Evolutionary conservation across 495 filamentous ascomycete species (phyloP).

Genomic region (Penicillium atrosanguineum): DNA sequence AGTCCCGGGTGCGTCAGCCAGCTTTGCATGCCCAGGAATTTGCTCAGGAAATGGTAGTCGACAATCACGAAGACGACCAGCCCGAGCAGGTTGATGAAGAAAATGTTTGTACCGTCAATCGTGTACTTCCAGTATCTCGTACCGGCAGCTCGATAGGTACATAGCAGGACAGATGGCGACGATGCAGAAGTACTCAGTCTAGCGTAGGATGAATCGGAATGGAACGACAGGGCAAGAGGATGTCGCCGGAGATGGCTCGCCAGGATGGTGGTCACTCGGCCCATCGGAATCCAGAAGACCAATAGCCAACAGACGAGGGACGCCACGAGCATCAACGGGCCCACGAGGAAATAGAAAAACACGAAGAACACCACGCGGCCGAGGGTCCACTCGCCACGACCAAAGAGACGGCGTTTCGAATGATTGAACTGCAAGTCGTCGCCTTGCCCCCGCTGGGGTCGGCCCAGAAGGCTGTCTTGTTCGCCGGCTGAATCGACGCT

Average conservation of each 20-base stretch:
- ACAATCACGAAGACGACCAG: conserved; percentile 90
- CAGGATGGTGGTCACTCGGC: conserved; percentile 85
- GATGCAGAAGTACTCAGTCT: conserved; percentile 60
- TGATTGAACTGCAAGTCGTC: conserved; percentile 50
- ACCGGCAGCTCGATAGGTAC: conserved; percentile 94
- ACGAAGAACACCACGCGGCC: conserved; percentile 94
- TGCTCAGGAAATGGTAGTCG: conserved; percentile 77
- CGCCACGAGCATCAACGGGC: conserved; percentile 81
- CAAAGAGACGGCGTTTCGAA: conserved; percentile 88
- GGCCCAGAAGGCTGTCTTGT: conserved; percentile 83
- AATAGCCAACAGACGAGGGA: conserved; percentile 91
- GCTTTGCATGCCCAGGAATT: conserved; percentile 62
- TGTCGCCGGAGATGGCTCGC: conserved; percentile 91
- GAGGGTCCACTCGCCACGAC: conserved; percentile 91
- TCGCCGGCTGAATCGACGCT: conserved; percentile 88
- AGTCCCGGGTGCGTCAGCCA: conserved; percentile 76
- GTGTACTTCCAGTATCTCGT: conserved; percentile 99
- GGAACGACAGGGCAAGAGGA: conserved; percentile 88
- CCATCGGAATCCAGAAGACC: conserved; percentile 99
- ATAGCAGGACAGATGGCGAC: conserved; percentile 85
- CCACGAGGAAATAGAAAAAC: conserved; percentile 93
- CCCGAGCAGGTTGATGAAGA: conserved; percentile 92
- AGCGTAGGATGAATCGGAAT: conserved; percentile 76
- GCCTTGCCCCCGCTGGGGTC: conserved; percentile 51
- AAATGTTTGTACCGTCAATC: conserved; percentile 96